These are phyloP conservation scores for Picochlorum sp. DNA, from an alignment of 139 green algal species.

Conservation along the genomic window DNA sequence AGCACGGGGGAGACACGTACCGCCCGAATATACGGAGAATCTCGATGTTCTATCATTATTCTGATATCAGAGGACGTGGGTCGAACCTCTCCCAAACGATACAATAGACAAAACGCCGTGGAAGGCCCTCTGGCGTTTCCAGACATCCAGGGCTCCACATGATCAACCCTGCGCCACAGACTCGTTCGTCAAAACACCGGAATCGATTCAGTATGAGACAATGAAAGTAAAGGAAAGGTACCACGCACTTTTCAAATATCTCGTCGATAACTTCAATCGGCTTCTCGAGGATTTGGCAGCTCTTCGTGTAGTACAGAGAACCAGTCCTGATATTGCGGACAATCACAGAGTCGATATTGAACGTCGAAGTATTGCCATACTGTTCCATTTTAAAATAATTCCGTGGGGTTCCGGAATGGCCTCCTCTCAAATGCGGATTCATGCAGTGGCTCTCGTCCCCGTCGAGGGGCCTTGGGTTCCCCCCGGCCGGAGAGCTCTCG, in stretches of 20 bases:
- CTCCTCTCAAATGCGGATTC: not conserved
- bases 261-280: conserved; percentile 81
- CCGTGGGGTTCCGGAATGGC: not conserved
- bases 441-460: too few relatives aligned
- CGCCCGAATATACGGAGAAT: conserved; percentile 93
- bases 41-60: conserved; percentile 67
- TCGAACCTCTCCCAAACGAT: conserved; percentile 69
- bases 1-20: conserved; percentile 38
- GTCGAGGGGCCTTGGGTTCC: too few relatives aligned
- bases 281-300: conserved; percentile 42
- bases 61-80: conserved; percentile 45
- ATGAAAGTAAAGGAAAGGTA: not conserved
- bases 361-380: conserved; percentile 64
- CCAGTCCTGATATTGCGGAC: conserved; percentile 62
- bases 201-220: not conserved
- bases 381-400: conserved; percentile 34
- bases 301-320: conserved; percentile 65
- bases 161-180: conserved; percentile 53
- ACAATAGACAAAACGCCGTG: conserved; percentile 89
- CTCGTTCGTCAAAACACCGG: not conserved
- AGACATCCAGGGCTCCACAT: conserved; percentile 96
- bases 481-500: too few relatives aligned
- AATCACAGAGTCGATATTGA: conserved; percentile 78
- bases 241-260: conserved; percentile 53
- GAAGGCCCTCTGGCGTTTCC: conserved; percentile 87